Evolutionary conservation across 805 yeast species (phyloP).

Genomic region (Spathaspora arborariae): DNA sequence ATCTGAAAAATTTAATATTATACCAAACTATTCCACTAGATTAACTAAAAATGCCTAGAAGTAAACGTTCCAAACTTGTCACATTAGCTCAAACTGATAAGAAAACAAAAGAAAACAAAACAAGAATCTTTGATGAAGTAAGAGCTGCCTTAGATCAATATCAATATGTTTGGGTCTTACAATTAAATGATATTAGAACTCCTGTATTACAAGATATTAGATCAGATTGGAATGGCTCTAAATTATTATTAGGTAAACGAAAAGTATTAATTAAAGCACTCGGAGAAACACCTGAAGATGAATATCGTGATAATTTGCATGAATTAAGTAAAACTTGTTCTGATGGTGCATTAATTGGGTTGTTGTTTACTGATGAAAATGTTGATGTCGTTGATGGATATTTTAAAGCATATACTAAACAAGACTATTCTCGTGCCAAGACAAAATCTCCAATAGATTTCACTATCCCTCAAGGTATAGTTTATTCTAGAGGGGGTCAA

Average conservation of each 20-base stretch:
- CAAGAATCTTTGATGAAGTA: conserved; percentile 84
- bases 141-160: conserved; percentile 75
- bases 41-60: conserved; percentile 75
- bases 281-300: conserved; percentile 84
- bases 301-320: conserved; percentile 65
- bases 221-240: conserved; percentile 88
- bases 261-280: conserved; percentile 90
- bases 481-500: conserved; percentile 95
- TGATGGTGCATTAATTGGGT: conserved; percentile 72
- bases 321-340: conserved; percentile 55
- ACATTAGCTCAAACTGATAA: conserved; percentile 95
- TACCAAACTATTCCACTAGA: background rate
- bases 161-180: conserved; percentile 80
- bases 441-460: conserved; percentile 79
- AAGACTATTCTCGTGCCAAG: conserved; percentile 90
- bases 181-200: conserved; percentile 89
- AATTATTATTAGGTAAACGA: conserved; percentile 85
- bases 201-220: conserved; percentile 93
- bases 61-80: conserved; percentile 93
- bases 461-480: conserved; percentile 82
- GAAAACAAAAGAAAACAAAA: conserved; percentile 91
- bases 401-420: conserved; percentile 70
- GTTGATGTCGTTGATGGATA: conserved; percentile 89
- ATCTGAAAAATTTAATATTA: background rate
- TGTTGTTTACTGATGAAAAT: conserved; percentile 83